Evolutionary conservation across 805 yeast species (phyloP).

Genomic region (fission yeast (Schizosaccharomyces pombe)): DNA sequence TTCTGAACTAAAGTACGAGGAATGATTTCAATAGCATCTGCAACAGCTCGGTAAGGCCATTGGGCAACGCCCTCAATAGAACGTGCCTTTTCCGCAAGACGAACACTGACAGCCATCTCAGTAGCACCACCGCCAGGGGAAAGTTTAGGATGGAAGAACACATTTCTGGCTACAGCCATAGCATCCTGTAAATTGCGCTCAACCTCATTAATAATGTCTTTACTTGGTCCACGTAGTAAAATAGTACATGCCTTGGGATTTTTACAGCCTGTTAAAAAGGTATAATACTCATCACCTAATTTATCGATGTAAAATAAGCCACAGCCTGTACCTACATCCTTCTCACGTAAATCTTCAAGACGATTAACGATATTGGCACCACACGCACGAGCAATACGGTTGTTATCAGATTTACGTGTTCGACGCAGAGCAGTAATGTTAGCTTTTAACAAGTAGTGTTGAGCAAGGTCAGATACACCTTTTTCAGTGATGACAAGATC

Average conservation of each 20-base stretch:
- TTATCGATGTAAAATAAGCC: constrained; percentile 80
- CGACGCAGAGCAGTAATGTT: constrained; percentile 83
- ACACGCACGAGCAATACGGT: constrained; percentile 87
- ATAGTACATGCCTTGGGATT: constrained; percentile 88
- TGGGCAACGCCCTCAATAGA: constrained; percentile 83
- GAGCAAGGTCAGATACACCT: constrained; percentile 90
- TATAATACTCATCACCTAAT: constrained; percentile 92
- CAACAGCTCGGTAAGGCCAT: constrained; percentile 97
- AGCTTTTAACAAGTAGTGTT: constrained; percentile 81
- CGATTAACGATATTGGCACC: constrained; percentile 95
- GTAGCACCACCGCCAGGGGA: constrained; percentile 99
- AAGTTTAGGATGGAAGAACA: constrained; percentile 76
- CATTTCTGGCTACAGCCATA: constrained; percentile 90
- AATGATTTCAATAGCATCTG: constrained; percentile 94
- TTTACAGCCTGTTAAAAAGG: constrained; percentile 56
- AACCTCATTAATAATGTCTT: constrained; percentile 85
- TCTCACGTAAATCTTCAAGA: constrained; percentile 76
- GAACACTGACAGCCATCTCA: constrained; percentile 91
- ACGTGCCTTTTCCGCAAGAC: constrained; percentile 72
- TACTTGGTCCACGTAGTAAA: constrained; percentile 82
- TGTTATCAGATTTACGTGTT: constrained; percentile 84
- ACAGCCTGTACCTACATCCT: constrained; percentile 73
- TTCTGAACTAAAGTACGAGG: constrained; percentile 94
- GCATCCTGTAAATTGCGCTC: constrained; percentile 96
- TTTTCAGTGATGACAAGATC: constrained; percentile 90